Evolutionary conservation across 202 grass and related monocot species (phyloP), one percentile per base, ranked within the genome.

Genomic region (Setaria viridis): DNA sequence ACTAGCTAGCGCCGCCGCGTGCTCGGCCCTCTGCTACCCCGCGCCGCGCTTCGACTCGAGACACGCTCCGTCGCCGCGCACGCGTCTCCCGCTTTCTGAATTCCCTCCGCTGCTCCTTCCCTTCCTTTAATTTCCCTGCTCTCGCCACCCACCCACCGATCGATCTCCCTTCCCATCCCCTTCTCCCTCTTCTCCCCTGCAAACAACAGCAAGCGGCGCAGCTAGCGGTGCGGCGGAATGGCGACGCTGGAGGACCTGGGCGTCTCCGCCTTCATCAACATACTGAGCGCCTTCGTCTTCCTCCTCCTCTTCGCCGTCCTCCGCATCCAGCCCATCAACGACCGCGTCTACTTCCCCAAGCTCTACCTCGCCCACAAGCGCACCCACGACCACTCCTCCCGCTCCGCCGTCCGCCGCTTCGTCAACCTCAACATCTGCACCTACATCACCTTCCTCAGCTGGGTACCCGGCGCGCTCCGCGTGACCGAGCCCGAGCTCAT

Each of bases 251-350:
- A 86, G 88, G 93, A 99, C 94, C 87, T 99, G 11, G 93, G 90
- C 9, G 96, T 98, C 9, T 98, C 96, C 11, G 96, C 96, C 53
- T 94, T 99, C 84, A 95, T 99, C 90, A 99, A 99, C 91, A 94
- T 99, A 54, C 34, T 94, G 0, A 2, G 91, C 85, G 90, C 91
- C 46, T 89, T 99, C 56, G 93, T 89, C 15, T 98, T 98, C 90
- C 93, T 98, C 7, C 30, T 98, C 49, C 91, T 98, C 70, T 98
- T 98, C 82, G 95, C 95, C 33, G 43, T 92, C 1, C 76, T 99
- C 77, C 92, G 96, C 83, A 92, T 99, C 80, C 96, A 95, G 84
- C 96, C 96, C 51, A 32, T 99, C 82, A 99, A 99, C 80, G 96
- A 99, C 76, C 89, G 96, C 74, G 84, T 99, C 83, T 99, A 99